A percentile compares a stretch with the other conserved stretches of the same genome.
Conservation (phyloP, 2,329 filamentous ascomycete species). For the Coniochaeta hoffmannii region DNA sequence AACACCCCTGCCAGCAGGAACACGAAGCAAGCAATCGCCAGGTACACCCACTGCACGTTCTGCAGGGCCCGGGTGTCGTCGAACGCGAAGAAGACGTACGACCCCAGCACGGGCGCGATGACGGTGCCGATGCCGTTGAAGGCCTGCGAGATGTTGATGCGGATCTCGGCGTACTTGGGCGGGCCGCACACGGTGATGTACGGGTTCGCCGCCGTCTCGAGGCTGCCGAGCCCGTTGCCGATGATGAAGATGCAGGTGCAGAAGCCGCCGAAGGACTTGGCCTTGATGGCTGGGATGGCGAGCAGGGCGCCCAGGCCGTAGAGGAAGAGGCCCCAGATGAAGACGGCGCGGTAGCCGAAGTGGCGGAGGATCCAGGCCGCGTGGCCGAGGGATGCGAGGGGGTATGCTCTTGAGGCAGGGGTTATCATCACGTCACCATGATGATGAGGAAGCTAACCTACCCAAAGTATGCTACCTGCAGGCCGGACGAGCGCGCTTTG, state of each 20-base stretch:
- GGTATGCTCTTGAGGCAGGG: constrained; percentile 47
- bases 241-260: constrained; percentile 67
- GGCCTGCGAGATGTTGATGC: constrained; percentile 70
- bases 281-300: constrained; percentile 49
- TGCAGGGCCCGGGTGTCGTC: constrained; percentile 48
- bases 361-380: constrained; percentile 60
- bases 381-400: constrained; percentile 59
- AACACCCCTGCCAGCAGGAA: constrained; percentile 59
- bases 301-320: constrained; percentile 57
- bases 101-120: constrained; percentile 64
- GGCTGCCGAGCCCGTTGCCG: constrained; percentile 63
- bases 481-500: constrained; percentile 50
- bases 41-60: constrained; percentile 71
- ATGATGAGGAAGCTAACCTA: constrained; percentile 20
- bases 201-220: constrained; percentile 73
- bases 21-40: constrained; percentile 66
- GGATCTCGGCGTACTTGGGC: constrained; percentile 62
- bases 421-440: constrained; percentile 8
- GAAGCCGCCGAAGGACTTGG: constrained; percentile 65
- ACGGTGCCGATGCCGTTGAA: constrained; percentile 72
- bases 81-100: constrained; percentile 65
- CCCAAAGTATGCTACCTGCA: constrained; percentile 60
- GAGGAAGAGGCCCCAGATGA: constrained; percentile 59
- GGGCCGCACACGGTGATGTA: constrained; percentile 56
- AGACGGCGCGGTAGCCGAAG: constrained; percentile 57